Evolutionary conservation across 192 early-diverging fungal species (phyloP), one percentile per base, ranked within the genome.

Genomic region (Backusella tarrabulga): DNA sequence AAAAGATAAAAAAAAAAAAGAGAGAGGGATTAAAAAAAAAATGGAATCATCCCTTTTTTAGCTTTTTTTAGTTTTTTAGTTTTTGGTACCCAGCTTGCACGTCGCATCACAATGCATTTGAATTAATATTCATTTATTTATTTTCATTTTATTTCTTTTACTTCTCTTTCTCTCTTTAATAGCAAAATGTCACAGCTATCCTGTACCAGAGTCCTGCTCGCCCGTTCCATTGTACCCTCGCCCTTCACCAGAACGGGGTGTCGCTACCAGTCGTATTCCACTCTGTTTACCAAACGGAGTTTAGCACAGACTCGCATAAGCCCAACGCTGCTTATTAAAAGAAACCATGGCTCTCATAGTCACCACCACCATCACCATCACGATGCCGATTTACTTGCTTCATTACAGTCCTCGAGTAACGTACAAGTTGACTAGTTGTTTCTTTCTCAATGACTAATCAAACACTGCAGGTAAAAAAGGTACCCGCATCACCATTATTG

Each of bases 401-500:
- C 79, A 6, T 52, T 77, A 41, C 34, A 71, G 15, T 38, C 71
- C 2, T 80, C 76, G 11, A 76, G 79, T 77, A 32, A 32, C 32
- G 32, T 3, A 32, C 32, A 32, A 32, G 0, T 32, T 32, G 32
- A 32, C 32, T 3, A 32, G 32, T 32, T 32, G 32, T 3, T 32
- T 32, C 2, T 32, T 2, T 32, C 32, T 32, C 32, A 32, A 32
- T 60, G 54, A 60, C 54, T 60, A 60, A 19, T 52, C 66, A 21
- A 42, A 23, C 36, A 29, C 1, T 11, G 3, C 71, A 86, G 81
- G 77, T 41, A 88, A 81, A 81, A 85, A 72, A 26, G 91, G 91
- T n/a, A 86, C 88, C 34, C 88, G 89, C 3, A 91, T 92, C 46
- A 92, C 91, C 17, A 76, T 92, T 21, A 85, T 91, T 23, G 91